These are phyloP conservation scores for Pugionium dolabratum DNA, from an alignment of 345 rosid genomes.

Conservation along the genomic window DNA sequence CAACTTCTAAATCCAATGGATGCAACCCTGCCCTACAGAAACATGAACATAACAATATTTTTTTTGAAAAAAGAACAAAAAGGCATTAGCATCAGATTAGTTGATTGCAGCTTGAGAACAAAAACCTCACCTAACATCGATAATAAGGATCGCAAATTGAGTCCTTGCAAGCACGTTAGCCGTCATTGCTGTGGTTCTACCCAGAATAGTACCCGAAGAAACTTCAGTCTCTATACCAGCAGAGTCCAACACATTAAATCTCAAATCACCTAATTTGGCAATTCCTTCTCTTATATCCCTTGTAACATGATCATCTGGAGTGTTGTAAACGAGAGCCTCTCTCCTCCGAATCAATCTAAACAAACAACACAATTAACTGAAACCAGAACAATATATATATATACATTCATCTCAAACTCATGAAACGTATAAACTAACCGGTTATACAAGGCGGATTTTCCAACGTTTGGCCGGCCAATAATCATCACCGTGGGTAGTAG, in stretches of 20 bases:
- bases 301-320: constrained; percentile 92
- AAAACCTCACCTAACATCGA: constrained; percentile 67
- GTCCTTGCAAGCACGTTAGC: constrained; percentile 81
- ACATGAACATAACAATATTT: constrained; percentile 16
- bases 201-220: constrained; percentile 80
- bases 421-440: constrained; percentile 49
- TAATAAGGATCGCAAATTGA: constrained; percentile 74
- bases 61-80: not conserved
- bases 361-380: constrained; percentile 5
- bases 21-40: constrained; percentile 72
- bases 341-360: constrained; percentile 81
- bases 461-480: constrained; percentile 92
- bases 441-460: constrained; percentile 90
- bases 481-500: constrained; percentile 82
- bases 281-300: constrained; percentile 92
- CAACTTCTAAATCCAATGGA: constrained; percentile 92
- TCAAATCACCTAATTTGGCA: constrained; percentile 81
- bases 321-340: constrained; percentile 92
- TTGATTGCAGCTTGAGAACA: not conserved
- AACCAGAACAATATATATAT: not conserved
- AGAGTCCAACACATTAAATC: constrained; percentile 87
- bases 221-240: constrained; percentile 97
- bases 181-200: constrained; percentile 80
- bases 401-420: not conserved
- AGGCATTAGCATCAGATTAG: not conserved